Conservation (phyloP, 2,329 filamentous ascomycete species). For the Trichoderma aggressivum region DNA sequence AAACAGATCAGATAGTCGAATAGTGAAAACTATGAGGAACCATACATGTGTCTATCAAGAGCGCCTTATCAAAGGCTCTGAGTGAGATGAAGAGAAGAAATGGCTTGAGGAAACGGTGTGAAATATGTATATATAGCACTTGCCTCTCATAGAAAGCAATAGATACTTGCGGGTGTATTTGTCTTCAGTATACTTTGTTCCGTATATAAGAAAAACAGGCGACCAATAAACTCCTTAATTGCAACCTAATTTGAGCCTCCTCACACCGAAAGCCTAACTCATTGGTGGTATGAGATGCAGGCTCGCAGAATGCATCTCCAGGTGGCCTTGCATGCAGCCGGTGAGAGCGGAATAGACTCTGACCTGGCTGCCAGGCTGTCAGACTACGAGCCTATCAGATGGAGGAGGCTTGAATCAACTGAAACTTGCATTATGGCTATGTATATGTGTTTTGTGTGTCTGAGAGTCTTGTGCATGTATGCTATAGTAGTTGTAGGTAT, state of each 20-base stretch:
- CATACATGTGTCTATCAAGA: not conserved
- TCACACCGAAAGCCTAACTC: not conserved
- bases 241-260: not conserved
- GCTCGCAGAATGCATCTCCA: not conserved
- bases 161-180: not conserved
- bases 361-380: not conserved
- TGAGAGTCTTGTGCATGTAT: not conserved
- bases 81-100: not conserved
- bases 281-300: not conserved
- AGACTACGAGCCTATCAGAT: not conserved
- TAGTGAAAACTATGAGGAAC: not conserved
- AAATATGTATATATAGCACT: not conserved
- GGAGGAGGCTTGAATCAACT: not conserved
- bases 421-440: not conserved
- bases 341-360: not conserved
- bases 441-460: not conserved
- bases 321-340: not conserved
- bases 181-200: not conserved
- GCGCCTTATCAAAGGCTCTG: not conserved
- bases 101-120: not conserved
- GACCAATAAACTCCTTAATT: not conserved
- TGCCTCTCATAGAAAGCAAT: not conserved
- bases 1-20: not conserved
- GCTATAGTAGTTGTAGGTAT: not conserved
- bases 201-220: not conserved